Evolutionary conservation across 2,329 filamentous ascomycete genomes (phyloP).

Genomic region (Talaromyces sp.): DNA sequence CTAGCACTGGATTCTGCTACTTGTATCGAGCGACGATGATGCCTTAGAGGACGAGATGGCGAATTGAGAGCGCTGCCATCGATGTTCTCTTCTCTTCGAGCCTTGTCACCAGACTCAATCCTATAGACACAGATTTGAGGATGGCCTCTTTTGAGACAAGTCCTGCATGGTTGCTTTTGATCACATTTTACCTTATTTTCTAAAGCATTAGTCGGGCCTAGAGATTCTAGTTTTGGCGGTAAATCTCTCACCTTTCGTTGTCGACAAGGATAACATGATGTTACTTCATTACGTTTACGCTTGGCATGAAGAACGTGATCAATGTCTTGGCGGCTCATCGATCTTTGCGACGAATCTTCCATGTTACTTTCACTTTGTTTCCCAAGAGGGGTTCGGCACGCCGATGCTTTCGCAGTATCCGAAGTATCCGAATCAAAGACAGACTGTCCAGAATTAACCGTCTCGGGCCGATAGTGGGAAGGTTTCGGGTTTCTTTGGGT

Average conservation of each 20-base stretch:
- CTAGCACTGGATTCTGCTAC: background rate
- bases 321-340: background rate
- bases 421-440: background rate
- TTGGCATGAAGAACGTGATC: background rate
- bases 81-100: background rate
- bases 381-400: background rate
- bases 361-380: background rate
- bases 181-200: constrained; percentile 29
- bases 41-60: background rate
- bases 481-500: background rate
- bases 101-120: background rate
- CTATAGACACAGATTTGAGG: constrained; percentile 7
- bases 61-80: background rate
- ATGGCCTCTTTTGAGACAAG: constrained; percentile 22
- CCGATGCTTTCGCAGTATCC: background rate
- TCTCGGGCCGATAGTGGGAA: background rate
- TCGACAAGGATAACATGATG: constrained; percentile 29
- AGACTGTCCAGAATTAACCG: background rate
- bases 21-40: background rate
- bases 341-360: background rate
- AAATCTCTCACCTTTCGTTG: constrained; percentile 15
- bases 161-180: constrained; percentile 21
- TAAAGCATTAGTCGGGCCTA: no score
- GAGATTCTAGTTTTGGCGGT: no score
- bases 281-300: constrained; percentile 18